A percentile compares a stretch with the other conserved stretches of the same genome.
These are phyloP conservation scores for Podospora australis DNA, from an alignment of 495 filamentous ascomycete species.

Conservation along the genomic window DNA sequence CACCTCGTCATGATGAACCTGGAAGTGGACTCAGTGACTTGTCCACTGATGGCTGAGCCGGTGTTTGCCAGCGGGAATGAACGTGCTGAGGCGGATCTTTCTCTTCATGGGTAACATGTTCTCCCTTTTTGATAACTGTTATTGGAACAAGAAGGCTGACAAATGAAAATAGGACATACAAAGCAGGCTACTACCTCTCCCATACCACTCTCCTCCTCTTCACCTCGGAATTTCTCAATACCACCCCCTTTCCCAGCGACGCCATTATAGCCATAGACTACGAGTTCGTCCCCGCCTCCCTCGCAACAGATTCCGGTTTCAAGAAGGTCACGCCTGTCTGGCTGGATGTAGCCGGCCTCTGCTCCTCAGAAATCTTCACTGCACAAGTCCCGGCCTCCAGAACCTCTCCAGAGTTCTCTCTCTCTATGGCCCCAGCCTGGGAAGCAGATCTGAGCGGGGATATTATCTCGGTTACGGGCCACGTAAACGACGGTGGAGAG, in stretches of 20 bases:
- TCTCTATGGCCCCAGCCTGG: slow-evolving; percentile 20
- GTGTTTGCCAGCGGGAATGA: slow-evolving; percentile 23
- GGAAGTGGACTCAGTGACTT: slow-evolving; percentile 3
- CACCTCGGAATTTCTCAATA: slow-evolving; percentile 26
- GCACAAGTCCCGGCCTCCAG: slow-evolving; percentile 8
- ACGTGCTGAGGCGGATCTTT: slow-evolving; percentile 11
- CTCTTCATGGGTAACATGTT: slow-evolving; percentile 10
- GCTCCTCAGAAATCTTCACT: slow-evolving; percentile 5
- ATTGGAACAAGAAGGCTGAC: background rate
- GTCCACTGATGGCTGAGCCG: background rate
- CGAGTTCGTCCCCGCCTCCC: slow-evolving; percentile 17
- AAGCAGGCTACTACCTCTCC: slow-evolving; percentile 20
- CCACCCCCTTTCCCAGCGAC: slow-evolving; percentile 5
- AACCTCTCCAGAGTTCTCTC: slow-evolving; percentile 1
- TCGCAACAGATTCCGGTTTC: slow-evolving; percentile 5
- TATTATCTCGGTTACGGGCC: slow-evolving; percentile 2
- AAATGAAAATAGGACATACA: slow-evolving; percentile 12
- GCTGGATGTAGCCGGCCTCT: slow-evolving; percentile 23
- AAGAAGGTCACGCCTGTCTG: slow-evolving; percentile 15
- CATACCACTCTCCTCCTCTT: slow-evolving; percentile 7
- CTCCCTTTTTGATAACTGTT: background rate
- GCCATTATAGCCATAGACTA: slow-evolving; percentile 22
- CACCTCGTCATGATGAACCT: slow-evolving; percentile 18
- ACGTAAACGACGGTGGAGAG: slow-evolving; percentile 19
- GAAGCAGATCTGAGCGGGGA: slow-evolving; percentile 11